These are phyloP conservation scores for Eremomyces bilateralis DNA, from an alignment of 495 filamentous ascomycete species.

Conservation along the genomic window DNA sequence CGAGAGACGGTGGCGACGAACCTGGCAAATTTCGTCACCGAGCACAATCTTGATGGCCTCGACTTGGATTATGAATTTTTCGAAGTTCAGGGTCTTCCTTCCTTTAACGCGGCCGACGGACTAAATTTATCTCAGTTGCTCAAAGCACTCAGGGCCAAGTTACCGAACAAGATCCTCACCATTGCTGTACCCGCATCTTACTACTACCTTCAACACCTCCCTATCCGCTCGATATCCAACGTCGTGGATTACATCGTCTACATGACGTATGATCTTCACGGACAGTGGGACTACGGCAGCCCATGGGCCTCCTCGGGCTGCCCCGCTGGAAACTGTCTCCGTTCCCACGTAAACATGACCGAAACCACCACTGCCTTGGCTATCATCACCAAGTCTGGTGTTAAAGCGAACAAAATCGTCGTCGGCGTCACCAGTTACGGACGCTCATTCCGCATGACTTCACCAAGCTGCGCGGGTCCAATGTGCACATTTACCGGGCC, in stretches of 20 bases:
- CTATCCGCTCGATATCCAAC: slow-evolving; percentile 3
- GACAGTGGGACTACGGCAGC: slow-evolving; percentile 18
- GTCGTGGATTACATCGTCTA: slow-evolving; percentile 7
- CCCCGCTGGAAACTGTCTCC: slow-evolving; percentile 19
- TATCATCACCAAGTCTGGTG: slow-evolving; percentile 31
- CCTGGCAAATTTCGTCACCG: slow-evolving; percentile 17
- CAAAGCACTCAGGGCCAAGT: slow-evolving; percentile 2
- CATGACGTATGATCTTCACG: slow-evolving; percentile 11
- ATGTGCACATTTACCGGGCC: slow-evolving; percentile 14
- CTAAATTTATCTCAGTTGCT: slow-evolving; percentile 17
- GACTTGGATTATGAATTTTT: slow-evolving; percentile 26
- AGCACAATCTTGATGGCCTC: slow-evolving; percentile 19
- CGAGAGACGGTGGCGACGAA: slow-evolving; percentile 18
- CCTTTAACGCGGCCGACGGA: slow-evolving; percentile 12
- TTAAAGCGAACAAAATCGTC: slow-evolving; percentile 19
- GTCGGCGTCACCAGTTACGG: slow-evolving; percentile 23
- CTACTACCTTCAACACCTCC: slow-evolving; percentile 8
- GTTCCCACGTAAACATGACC: slow-evolving; percentile 23
- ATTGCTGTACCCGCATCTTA: slow-evolving; percentile 8
- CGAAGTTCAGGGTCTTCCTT: slow-evolving; percentile 22
- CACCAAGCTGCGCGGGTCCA: slow-evolving; percentile 10
- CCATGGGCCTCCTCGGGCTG: slow-evolving; percentile 14
- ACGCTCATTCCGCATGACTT: slow-evolving; percentile 20
- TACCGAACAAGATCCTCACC: slow-evolving; percentile 10
- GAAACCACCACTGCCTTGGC: slow-evolving; percentile 21